phyloP scores from a whole-genome alignment of 805 yeast genomes.

The Saccharomycopsis selenospora region DNA sequence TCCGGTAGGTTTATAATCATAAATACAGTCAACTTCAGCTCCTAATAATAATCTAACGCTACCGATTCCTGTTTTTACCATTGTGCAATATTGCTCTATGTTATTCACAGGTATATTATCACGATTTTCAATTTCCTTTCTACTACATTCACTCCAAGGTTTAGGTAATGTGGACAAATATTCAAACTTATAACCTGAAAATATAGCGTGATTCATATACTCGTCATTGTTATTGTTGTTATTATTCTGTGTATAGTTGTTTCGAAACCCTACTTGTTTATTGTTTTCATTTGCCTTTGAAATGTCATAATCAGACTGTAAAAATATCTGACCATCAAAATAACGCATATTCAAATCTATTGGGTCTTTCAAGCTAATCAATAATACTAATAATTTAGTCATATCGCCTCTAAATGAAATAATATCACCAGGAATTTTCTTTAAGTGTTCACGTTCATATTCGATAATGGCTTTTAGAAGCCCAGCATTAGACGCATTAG shows the following conservation, averaged over 20 bases:
- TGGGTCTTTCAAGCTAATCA: constrained; percentile 50
- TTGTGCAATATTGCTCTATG: constrained; percentile 69
- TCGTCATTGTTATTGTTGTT: constrained; percentile 8
- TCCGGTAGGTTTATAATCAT: constrained; percentile 60
- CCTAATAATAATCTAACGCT: constrained; percentile 59
- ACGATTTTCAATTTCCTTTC: constrained; percentile 64
- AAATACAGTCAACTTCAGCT: constrained; percentile 89
- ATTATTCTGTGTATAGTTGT: constrained; percentile 28
- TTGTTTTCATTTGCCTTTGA: constrained; percentile 8
- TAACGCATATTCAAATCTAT: constrained; percentile 55
- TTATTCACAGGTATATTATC: constrained; percentile 53
- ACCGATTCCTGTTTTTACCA: constrained; percentile 85
- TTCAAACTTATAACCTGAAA: constrained; percentile 83
- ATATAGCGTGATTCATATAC: constrained; percentile 38
- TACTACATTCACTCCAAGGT: constrained; percentile 65
- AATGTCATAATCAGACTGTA: constrained; percentile 35
- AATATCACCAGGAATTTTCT: constrained; percentile 52
- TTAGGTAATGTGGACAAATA: constrained; percentile 61
- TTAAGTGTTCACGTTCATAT: constrained; percentile 42
- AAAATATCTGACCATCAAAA: constrained; percentile 70
- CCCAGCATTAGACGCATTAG: constrained; percentile 52
- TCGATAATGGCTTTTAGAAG: constrained; percentile 44
- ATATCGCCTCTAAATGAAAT: constrained; percentile 82
- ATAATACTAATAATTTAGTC: constrained; percentile 63
- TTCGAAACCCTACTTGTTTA: constrained; percentile 36